Percentiles rank a stretch among this genome's conserved stretches.
These are phyloP conservation scores for Isabelozyma rhagii DNA, from an alignment of 805 yeast species.

Conservation along the genomic window DNA sequence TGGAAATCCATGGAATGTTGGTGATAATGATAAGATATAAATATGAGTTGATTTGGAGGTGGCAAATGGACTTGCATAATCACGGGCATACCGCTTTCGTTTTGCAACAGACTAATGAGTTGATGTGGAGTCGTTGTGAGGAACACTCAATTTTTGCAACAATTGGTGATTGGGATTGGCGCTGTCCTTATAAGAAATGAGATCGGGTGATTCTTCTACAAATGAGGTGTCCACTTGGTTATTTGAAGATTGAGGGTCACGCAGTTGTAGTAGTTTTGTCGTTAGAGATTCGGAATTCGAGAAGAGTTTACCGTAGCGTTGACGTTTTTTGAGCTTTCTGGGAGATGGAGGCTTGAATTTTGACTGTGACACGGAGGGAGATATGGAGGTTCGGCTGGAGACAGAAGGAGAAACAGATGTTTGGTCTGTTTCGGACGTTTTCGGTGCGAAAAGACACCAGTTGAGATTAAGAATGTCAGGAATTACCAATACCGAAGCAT, in stretches of 20 bases:
- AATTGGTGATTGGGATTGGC: background rate
- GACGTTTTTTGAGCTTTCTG: slow-evolving; percentile 39
- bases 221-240: background rate
- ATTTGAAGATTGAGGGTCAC: too few relatives aligned
- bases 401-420: background rate
- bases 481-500: slow-evolving; percentile 9
- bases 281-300: slow-evolving; percentile 23
- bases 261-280: background rate
- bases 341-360: slow-evolving; percentile 52
- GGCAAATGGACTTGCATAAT: background rate
- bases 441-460: slow-evolving; percentile 60
- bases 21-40: background rate
- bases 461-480: slow-evolving; percentile 43
- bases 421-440: slow-evolving; percentile 17
- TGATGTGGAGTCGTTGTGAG: background rate
- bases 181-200: background rate
- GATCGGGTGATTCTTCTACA: background rate
- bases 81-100: background rate
- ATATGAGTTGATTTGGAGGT: background rate
- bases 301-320: slow-evolving; percentile 45
- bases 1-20: background rate
- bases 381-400: background rate
- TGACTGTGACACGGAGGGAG: slow-evolving; percentile 4
- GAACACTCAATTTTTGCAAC: background rate
- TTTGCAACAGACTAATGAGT: too few relatives aligned